These are phyloP conservation scores for Fraxinus sp. DNA, from an alignment of 305 asterid genomes.

Conservation along the genomic window DNA sequence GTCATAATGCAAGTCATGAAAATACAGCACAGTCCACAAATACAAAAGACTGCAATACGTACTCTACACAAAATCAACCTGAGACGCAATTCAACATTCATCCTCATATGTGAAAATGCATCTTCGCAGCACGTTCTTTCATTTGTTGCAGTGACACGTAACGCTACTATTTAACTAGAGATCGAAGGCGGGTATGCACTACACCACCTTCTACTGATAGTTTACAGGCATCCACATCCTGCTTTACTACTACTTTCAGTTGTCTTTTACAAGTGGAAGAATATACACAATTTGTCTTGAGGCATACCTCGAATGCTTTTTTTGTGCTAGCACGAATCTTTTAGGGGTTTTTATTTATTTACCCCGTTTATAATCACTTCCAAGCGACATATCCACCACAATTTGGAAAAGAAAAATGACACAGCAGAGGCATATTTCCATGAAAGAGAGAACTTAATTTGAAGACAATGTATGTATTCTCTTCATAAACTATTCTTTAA, in stretches of 20 bases:
- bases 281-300: background rate
- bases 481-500: background rate
- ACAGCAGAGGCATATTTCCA: background rate
- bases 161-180: background rate
- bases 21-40: constrained; percentile 1
- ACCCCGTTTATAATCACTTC: background rate
- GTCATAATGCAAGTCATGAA: background rate
- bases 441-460: background rate
- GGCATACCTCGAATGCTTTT: background rate
- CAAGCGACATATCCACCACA: background rate
- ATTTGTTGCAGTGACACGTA: background rate
- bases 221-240: background rate
- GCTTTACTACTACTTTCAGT: background rate
- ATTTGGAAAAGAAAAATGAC: background rate
- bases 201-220: background rate
- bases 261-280: background rate
- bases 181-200: background rate
- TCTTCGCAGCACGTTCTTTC: background rate
- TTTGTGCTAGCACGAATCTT: background rate
- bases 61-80: background rate
- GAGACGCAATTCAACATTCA: background rate
- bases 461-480: background rate
- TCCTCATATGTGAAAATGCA: background rate
- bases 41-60: background rate
- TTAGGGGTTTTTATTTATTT: background rate